Conservation (phyloP, 75 land plant genomes). For the Sequoia sempervirens region DNA sequence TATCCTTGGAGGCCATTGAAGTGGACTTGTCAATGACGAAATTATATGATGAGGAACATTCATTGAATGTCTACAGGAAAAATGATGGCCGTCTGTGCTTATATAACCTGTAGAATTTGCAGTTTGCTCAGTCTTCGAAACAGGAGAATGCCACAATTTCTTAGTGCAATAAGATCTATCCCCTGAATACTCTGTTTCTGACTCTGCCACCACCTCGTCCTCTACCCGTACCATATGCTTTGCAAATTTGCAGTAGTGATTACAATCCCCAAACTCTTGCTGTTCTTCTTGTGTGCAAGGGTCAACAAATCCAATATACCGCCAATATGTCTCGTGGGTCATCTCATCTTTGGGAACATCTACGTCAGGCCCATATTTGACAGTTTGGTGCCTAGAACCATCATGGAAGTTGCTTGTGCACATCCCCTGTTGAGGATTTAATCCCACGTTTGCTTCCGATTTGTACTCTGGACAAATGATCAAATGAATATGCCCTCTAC, state of each 20-base stretch:
- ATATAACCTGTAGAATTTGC: slow-evolving; percentile 13
- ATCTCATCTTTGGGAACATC: slow-evolving; percentile 25
- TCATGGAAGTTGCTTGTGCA: slow-evolving; percentile 17
- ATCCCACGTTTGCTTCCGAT: slow-evolving; percentile 10
- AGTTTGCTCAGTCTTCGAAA: not conserved
- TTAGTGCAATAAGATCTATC: not conserved
- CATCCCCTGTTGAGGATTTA: slow-evolving; percentile 11
- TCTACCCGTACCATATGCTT: slow-evolving; percentile 7
- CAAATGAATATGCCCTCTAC: slow-evolving; percentile 27
- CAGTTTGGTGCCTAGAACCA: slow-evolving; percentile 26
- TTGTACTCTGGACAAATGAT: slow-evolving; percentile 11
- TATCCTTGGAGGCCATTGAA: slow-evolving; percentile 22
- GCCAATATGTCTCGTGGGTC: slow-evolving; percentile 27
- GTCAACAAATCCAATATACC: slow-evolving; percentile 17
- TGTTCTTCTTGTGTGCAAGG: slow-evolving; percentile 28
- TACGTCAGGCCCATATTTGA: slow-evolving; percentile 15
- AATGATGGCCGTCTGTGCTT: slow-evolving; percentile 33
- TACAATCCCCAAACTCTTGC: slow-evolving; percentile 14
- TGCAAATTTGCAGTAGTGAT: slow-evolving; percentile 12
- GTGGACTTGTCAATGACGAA: slow-evolving; percentile 34
- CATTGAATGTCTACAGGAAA: slow-evolving; percentile 25
- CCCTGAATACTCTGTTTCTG: not conserved
- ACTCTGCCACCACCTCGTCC: no score
- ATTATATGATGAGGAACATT: slow-evolving; percentile 26
- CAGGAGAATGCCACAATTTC: not conserved